A percentile compares a stretch with the other conserved stretches of the same genome.
Conservation (phyloP, 2,329 filamentous ascomycete species). For the Paramyrothecium sp. region DNA sequence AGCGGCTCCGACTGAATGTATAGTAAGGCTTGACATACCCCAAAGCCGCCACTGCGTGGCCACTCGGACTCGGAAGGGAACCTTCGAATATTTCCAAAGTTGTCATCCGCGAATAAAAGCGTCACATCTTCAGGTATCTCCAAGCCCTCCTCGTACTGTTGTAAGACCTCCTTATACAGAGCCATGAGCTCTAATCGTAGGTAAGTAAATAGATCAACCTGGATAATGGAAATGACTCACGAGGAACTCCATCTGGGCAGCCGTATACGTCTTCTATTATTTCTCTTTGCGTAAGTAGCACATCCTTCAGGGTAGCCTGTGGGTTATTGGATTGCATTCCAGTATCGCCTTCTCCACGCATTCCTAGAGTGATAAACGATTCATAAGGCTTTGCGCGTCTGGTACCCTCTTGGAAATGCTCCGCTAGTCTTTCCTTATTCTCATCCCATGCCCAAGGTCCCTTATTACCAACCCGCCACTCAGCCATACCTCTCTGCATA, state of each 20-base stretch:
- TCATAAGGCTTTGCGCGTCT: slow-evolving; percentile 53
- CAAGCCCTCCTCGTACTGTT: slow-evolving; percentile 60
- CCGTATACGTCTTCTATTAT: slow-evolving; percentile 53
- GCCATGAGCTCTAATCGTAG: slow-evolving; percentile 53
- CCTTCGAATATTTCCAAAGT: slow-evolving; percentile 58
- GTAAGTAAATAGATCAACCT: background rate
- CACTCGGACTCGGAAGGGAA: slow-evolving; percentile 54
- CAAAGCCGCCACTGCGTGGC: slow-evolving; percentile 52
- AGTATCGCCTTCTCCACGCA: slow-evolving; percentile 60
- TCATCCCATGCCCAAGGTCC: slow-evolving; percentile 61
- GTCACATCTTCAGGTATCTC: slow-evolving; percentile 60
- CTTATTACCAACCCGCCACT: slow-evolving; percentile 37
- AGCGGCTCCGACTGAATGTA: too few relatives aligned
- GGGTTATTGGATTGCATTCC: slow-evolving; percentile 49
- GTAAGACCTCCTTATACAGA: slow-evolving; percentile 65
- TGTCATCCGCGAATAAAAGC: slow-evolving; percentile 62
- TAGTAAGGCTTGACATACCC: slow-evolving; percentile 33
- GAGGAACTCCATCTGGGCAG: slow-evolving; percentile 35
- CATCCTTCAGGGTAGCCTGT: slow-evolving; percentile 47
- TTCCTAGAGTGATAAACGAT: slow-evolving; percentile 55
- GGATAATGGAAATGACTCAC: slow-evolving; percentile 23
- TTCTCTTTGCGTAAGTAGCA: slow-evolving; percentile 53
- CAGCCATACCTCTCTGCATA: slow-evolving; percentile 59
- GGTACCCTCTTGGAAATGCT: slow-evolving; percentile 57
- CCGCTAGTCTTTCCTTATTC: slow-evolving; percentile 52